Evolutionary conservation across 129 eudicot species (phyloP), one percentile per base, ranked within the genome.

Genomic region (Rutidosis leptorrhynchoides): DNA sequence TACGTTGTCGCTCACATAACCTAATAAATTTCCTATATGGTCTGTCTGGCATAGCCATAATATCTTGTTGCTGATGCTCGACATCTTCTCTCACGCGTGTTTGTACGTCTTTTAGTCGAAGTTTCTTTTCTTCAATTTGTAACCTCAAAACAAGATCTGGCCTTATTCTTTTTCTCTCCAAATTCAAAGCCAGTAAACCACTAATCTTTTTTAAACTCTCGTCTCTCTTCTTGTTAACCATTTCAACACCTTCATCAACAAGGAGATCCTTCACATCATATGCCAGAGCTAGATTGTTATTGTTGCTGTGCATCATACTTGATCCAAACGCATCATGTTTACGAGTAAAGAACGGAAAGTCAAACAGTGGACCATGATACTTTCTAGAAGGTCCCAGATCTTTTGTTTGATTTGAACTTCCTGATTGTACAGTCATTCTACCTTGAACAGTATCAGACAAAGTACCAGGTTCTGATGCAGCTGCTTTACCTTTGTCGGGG

Each of bases 31-130:
- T 93, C 60, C 95, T 69, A 58, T 93, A 93, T 15, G 88, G 88
- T 58, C 99, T 71, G 52, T 93, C 99, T 14, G 96, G 94, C 99
- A 93, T 93, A 22, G 92, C 83, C 99, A 93, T 88, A 70, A 93
- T 88, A 42, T 93, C 99, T 61, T 83, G 87, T 62, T 93, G 99
- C 30, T 88, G 84, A 27, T 85, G 89, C 72, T 93, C 96, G 45
- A 93, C 83, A 74, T 80, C 86, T 2, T 84, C 95, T 60, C 96
- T 77, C 64, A 93, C 84, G 11, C 84, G 95, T 45, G 86, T 81
- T 75, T 93, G 99, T 48, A 80, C 48, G 67, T 84, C 96, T 25
- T 74, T 68, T 25, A 88, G 81, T 62, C 52, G 76, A 5, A 93
- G 82, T 46, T 93, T 93, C 43, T 85, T 93, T 57, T 87, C 88